Evolutionary conservation across 257 asterid species (phyloP).

Genomic region (Solanum acaule): DNA sequence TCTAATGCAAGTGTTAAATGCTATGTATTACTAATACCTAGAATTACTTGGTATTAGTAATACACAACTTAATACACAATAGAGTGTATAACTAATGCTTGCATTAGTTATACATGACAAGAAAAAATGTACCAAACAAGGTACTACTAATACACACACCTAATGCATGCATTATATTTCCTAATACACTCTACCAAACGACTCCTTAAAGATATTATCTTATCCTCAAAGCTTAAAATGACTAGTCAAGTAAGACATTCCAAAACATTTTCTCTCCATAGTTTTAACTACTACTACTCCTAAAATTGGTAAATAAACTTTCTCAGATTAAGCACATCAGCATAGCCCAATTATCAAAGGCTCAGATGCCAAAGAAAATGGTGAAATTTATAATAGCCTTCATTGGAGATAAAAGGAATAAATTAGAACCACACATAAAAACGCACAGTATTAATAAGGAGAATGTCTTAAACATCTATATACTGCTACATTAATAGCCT

Average conservation of each 20-base stretch:
- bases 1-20: too few species aligned
- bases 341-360: background rate
- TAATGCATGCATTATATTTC: too few species aligned
- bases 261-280: background rate
- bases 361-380: background rate
- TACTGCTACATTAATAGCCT: background rate
- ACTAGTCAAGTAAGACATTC: background rate
- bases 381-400: background rate
- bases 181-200: too few species aligned
- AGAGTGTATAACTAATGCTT: too few species aligned
- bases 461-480: background rate
- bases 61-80: too few species aligned
- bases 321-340: background rate
- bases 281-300: background rate
- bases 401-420: background rate
- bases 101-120: too few species aligned
- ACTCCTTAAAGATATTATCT: background rate
- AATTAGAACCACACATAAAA: background rate
- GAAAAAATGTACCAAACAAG: too few species aligned
- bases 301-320: background rate
- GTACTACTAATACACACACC: too few species aligned
- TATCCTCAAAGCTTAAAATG: background rate
- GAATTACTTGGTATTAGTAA: too few species aligned
- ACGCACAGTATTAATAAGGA: background rate
- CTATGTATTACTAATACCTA: too few species aligned